Evolutionary conservation across 169 alveolate species (phyloP).

Genomic region (Plasmodium blacklocki): DNA sequence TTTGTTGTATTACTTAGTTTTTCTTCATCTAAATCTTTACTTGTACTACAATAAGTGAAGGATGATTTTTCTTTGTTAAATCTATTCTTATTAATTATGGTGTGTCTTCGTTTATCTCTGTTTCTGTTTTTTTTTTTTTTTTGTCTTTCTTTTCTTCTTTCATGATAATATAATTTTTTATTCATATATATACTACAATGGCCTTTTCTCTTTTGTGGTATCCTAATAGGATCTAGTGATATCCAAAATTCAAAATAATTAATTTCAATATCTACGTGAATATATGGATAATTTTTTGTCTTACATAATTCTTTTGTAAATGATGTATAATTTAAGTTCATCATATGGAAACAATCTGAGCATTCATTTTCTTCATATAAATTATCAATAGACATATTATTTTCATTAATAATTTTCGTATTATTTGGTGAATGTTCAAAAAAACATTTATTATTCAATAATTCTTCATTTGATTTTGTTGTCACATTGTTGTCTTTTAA

Average conservation of each 20-base stretch:
- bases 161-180: conserved; percentile 6
- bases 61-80: background rate
- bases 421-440: background rate
- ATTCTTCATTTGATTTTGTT: conserved; percentile 1
- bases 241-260: conserved; percentile 70
- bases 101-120: conserved; percentile 2
- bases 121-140: background rate
- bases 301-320: conserved; percentile 70
- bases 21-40: conserved; percentile 4
- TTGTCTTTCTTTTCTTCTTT: conserved; percentile 7
- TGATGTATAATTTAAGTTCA: conserved; percentile 52
- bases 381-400: conserved; percentile 3
- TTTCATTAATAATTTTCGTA: background rate
- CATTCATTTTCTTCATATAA: conserved; percentile 8
- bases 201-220: conserved; percentile 51
- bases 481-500: background rate
- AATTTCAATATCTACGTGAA: conserved; percentile 71
- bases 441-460: background rate
- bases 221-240: conserved; percentile 68
- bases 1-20: conserved; percentile 3
- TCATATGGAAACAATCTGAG: conserved; percentile 23
- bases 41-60: background rate
- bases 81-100: background rate
- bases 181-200: background rate
- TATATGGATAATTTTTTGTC: conserved; percentile 37